Percentiles rank a stretch among this genome's conserved stretches.
Evolutionary conservation across 176 grass and related monocot genomes (phyloP).

Genomic region (Oryza rufipogon): DNA sequence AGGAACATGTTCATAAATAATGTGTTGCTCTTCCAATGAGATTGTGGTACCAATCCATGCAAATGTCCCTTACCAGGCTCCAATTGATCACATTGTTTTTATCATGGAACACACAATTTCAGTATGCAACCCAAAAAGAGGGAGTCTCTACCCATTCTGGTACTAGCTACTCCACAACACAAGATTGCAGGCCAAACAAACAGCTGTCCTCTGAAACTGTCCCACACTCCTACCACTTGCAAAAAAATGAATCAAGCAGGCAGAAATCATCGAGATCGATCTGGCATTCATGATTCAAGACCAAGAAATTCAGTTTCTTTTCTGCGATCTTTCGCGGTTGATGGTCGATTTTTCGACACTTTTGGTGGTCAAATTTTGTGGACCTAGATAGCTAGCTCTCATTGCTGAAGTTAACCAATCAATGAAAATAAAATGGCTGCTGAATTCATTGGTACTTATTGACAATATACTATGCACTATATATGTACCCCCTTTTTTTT

Average conservation of each 20-base stretch:
- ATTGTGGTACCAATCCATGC: background rate
- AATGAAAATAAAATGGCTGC: background rate
- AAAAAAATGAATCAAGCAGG: background rate
- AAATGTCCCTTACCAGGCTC: background rate
- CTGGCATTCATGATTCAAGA: background rate
- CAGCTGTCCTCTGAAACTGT: background rate
- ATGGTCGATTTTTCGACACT: background rate
- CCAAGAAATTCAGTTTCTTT: background rate
- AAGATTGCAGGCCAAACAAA: background rate
- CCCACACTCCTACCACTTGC: constrained; percentile 1
- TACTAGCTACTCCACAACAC: constrained; percentile 19
- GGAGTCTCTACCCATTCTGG: background rate
- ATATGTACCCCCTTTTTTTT: background rate
- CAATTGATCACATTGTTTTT: too few relatives aligned
- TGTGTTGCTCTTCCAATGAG: background rate
- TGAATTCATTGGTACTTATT: background rate
- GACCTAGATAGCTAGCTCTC: background rate
- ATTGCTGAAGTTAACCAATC: background rate
- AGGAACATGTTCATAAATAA: background rate
- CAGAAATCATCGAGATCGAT: background rate
- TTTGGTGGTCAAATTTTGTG: background rate
- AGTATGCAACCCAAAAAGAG: background rate
- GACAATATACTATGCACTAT: background rate
- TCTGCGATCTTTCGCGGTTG: background rate
- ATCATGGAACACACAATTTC: background rate